Conservation (phyloP, 176 grass and related monocot species). For the Areca catechu region DNA sequence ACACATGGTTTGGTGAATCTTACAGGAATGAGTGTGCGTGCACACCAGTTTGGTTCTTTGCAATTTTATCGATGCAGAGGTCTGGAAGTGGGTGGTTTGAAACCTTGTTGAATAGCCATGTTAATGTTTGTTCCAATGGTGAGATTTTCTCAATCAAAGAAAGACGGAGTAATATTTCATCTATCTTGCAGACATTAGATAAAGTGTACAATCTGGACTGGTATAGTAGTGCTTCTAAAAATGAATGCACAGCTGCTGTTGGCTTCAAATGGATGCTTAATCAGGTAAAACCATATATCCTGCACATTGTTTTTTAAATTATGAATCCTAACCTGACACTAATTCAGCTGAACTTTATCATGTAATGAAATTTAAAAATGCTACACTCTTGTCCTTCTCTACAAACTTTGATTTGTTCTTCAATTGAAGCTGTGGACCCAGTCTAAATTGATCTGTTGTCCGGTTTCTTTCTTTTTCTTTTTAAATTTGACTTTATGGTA, state of each 20-base stretch:
- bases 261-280: conserved; percentile 99
- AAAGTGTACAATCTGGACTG: conserved; percentile 81
- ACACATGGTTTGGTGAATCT: conserved; percentile 12
- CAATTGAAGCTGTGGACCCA: no score
- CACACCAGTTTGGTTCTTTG: conserved; percentile 76
- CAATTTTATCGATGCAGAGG: conserved; percentile 97
- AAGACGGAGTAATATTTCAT: conserved; percentile 55
- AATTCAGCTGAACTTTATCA: no score
- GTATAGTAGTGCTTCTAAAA: conserved; percentile 86
- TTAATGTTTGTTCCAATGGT: conserved; percentile 76
- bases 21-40: conserved; percentile 76
- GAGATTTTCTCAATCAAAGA: conserved; percentile 88
- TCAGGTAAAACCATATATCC: conserved; percentile 46
- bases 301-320: no score
- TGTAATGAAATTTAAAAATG: no score
- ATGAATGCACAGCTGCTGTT: conserved; percentile 78
- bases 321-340: no score
- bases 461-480: no score
- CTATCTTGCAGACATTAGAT: conserved; percentile 55
- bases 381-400: no score
- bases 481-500: no score
- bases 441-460: no score
- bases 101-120: conserved; percentile 87
- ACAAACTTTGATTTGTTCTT: no score
- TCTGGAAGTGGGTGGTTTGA: conserved; percentile 93